Evolutionary conservation across 139 green algal genomes (phyloP).

Genomic region (Tetradesmus lagerheimii): DNA sequence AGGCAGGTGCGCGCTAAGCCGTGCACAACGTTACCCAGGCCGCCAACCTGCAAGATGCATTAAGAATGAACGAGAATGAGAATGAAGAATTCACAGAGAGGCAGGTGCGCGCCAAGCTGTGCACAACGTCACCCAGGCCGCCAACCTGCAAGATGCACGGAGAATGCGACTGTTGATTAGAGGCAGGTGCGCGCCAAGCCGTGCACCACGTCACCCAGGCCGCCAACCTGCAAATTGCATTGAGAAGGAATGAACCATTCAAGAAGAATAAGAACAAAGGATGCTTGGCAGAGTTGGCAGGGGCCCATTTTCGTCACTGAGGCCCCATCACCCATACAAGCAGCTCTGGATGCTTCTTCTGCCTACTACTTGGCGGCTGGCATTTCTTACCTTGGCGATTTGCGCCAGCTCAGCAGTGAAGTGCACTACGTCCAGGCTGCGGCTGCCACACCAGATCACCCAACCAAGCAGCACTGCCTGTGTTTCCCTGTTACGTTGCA

Average conservation of each 20-base stretch:
- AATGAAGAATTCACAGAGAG: too few species aligned
- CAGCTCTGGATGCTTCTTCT: too few species aligned
- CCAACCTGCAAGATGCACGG: too few species aligned
- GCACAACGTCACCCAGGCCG: constrained; percentile 96
- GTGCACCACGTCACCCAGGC: constrained; percentile 84
- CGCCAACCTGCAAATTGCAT: neutral
- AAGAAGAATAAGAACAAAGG: too few species aligned
- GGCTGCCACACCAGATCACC: constrained; percentile 39
- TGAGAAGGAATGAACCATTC: too few species aligned
- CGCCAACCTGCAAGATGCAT: neutral
- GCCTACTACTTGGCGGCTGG: neutral
- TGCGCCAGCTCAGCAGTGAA: constrained; percentile 95
- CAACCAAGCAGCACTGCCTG: too few species aligned
- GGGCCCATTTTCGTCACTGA: too few species aligned
- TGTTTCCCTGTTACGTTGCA: neutral
- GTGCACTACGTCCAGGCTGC: constrained; percentile 87
- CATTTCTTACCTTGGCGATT: constrained; percentile 85
- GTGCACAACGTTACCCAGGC: constrained; percentile 83
- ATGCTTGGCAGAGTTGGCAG: too few species aligned
- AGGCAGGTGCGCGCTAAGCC: constrained; percentile 77
- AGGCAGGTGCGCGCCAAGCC: constrained; percentile 77
- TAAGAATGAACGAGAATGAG: too few species aligned
- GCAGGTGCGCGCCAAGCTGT: constrained; percentile 79
- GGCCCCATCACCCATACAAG: too few species aligned
- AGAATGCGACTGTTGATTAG: too few species aligned